Evolutionary conservation across 2,329 filamentous ascomycete species (phyloP), one percentile per base, ranked within the genome.

Genomic region (Xylariaceae sp.): DNA sequence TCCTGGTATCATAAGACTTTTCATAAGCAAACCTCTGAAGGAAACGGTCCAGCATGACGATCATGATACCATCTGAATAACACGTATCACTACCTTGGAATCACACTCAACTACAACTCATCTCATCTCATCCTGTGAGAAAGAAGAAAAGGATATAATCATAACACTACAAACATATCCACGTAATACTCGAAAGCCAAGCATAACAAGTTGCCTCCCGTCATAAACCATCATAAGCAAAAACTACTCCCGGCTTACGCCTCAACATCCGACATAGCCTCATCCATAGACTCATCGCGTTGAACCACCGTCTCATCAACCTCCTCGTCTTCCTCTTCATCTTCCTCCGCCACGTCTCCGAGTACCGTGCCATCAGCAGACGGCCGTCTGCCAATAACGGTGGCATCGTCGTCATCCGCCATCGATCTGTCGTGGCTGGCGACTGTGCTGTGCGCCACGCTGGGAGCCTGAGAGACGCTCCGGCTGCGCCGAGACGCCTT

Each of bases 311-410:
- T 60, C 50, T 60, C 57, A 45, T 61, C 62, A 4, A n/a, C 61
- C n/a, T 54, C 61, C 0, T 53, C 56, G n/a, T 39, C 56, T 2
- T 48, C 61, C 4, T 47, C 62, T 15, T 59, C 62, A 2, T 61
- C 58, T 45, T 65, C 63, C 55, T 65, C 64, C 3, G 23, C 55
- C 1, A 66, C 64, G 51, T 66, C 58, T 50, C 62, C 61, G 5
- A 66, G 53, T 8, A 55, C 39, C 1, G 59, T 60, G 0, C 35
- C 52, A 17, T 61, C 64, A 3, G 45, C 52, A 17, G 54, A 55
- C 13, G 15, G 18, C 10, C 59, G 53, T 10, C 45, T 53, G 3
- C 51, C 39, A 1, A 58, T 50, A 7, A 59, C 37, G 2, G 60
- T 61, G 35, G 7, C 37, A 47, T 66, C 62, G 10, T 61, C 60